Percentiles rank a stretch among this genome's conserved stretches.
Conservation (phyloP, 2,329 filamentous ascomycete genomes). For the Thielaviopsis ethacetica region DNA sequence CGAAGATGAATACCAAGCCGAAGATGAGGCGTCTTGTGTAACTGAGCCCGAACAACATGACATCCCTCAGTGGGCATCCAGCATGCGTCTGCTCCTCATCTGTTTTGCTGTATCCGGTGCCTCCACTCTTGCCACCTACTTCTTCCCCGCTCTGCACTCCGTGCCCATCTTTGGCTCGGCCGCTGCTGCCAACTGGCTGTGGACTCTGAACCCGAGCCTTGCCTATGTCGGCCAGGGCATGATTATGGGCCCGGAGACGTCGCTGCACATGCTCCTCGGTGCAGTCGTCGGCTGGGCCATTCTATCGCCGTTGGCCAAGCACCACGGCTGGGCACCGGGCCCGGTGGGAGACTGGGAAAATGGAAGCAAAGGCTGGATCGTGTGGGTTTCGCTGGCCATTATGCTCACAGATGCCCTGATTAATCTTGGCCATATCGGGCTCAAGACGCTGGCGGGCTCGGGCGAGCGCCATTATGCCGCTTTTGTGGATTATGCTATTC, state of each 20-base stretch:
- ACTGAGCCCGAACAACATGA: constrained; percentile 19
- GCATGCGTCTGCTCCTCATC: constrained; percentile 37
- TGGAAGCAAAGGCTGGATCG: constrained; percentile 96
- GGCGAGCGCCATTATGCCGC: constrained; percentile 4
- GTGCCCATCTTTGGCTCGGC: constrained; percentile 70
- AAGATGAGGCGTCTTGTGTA: constrained; percentile 15
- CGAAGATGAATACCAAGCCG: constrained; percentile 16
- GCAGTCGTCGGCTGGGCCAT: constrained; percentile 82
- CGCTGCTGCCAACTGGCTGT: constrained; percentile 70
- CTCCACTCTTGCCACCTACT: constrained; percentile 75
- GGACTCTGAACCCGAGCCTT: constrained; percentile 92
- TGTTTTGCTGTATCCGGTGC: constrained; percentile 44
- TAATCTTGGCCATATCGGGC: constrained; percentile 63
- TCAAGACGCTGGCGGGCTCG: constrained; percentile 35
- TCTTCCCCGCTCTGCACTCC: constrained; percentile 68
- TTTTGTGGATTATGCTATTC: constrained; percentile 5
- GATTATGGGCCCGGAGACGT: constrained; percentile 94
- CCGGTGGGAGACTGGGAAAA: constrained; percentile 75
- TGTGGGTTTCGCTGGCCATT: constrained; percentile 89
- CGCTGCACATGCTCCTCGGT: constrained; percentile 85
- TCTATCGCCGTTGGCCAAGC: constrained; percentile 76
- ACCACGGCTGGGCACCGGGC: constrained; percentile 76
- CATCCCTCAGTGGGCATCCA: constrained; percentile 24
- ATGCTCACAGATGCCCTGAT: constrained; percentile 91
- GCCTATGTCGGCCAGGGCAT: constrained; percentile 95